Evolutionary conservation across 345 rosid genomes (phyloP).

Genomic region (Eucalyptus grandis): DNA sequence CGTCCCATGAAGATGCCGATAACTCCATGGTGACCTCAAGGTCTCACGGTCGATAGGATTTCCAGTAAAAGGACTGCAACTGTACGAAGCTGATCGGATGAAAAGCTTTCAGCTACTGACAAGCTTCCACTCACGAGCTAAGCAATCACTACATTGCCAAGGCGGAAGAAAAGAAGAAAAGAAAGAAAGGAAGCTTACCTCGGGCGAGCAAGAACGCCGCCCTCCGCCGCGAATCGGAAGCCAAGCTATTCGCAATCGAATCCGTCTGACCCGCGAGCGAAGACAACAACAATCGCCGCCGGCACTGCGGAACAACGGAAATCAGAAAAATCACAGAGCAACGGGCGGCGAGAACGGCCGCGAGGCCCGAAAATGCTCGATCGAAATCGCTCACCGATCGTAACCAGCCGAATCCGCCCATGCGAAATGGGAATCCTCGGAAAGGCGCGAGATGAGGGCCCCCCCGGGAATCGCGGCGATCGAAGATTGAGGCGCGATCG

Average conservation of each 20-base stretch:
- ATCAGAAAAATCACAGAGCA: not conserved
- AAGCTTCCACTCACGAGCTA: not conserved
- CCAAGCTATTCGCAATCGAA: not conserved
- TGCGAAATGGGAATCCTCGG: not conserved
- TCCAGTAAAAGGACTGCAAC: conserved; percentile 14
- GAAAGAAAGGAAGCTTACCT: conserved; percentile 15
- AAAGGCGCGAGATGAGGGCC: not conserved
- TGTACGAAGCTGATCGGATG: conserved; percentile 10
- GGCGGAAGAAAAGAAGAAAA: not conserved
- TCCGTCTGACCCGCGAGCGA: conserved; percentile 1
- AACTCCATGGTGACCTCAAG: conserved; percentile 9
- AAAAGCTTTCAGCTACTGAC: not conserved
- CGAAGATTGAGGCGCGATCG: not conserved
- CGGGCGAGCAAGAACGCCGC: conserved; percentile 4
- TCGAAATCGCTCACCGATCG: conserved; percentile 19
- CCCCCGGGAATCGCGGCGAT: not conserved
- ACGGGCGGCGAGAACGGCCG: not conserved
- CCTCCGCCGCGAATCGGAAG: not conserved
- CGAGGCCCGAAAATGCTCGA: not conserved
- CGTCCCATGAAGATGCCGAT: conserved; percentile 51
- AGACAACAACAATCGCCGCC: conserved; percentile 23
- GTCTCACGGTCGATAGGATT: conserved; percentile 13
- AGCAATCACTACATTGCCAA: not conserved
- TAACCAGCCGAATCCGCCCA: conserved; percentile 53
- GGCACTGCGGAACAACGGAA: conserved; percentile 19